Conservation (phyloP, 768 basidiomycete species). For the Phaffia tasmanica region DNA sequence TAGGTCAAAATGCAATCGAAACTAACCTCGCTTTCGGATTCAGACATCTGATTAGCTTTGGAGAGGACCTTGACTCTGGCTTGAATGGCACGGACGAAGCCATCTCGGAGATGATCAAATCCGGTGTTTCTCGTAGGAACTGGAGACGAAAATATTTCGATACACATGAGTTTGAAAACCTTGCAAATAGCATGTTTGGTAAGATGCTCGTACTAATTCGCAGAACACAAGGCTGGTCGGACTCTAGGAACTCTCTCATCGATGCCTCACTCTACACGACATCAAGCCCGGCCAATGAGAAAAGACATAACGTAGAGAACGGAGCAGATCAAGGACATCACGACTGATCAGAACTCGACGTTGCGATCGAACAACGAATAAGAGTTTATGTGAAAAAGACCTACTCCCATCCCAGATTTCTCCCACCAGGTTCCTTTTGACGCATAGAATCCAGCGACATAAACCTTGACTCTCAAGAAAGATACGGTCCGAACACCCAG, state of each 20-base stretch:
- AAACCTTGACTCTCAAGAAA: conserved; percentile 76
- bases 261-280: background rate
- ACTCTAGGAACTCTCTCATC: conserved; percentile 41
- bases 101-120: conserved; percentile 69
- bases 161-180: background rate
- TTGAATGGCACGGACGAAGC: conserved; percentile 64
- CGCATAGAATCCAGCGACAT: conserved; percentile 72
- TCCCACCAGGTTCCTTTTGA: conserved; percentile 22
- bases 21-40: conserved; percentile 47
- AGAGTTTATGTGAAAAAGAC: conserved; percentile 5
- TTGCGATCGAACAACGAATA: background rate
- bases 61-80: conserved; percentile 48
- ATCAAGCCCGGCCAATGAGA: background rate
- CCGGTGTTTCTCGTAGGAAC: conserved; percentile 72
- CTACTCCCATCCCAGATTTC: conserved; percentile 33
- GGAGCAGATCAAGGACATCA: conserved; percentile 3
- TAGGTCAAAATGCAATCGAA: conserved; percentile 28
- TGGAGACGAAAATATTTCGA: conserved; percentile 31
- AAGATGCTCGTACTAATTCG: conserved; percentile 51
- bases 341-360: conserved; percentile 12
- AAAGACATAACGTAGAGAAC: background rate
- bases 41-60: conserved; percentile 47
- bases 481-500: conserved; percentile 80
- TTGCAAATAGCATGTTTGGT: background rate
- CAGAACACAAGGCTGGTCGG: conserved; percentile 58